Evolutionary conservation across 768 basidiomycete species (phyloP).

Genomic region (Mycena alexandri): DNA sequence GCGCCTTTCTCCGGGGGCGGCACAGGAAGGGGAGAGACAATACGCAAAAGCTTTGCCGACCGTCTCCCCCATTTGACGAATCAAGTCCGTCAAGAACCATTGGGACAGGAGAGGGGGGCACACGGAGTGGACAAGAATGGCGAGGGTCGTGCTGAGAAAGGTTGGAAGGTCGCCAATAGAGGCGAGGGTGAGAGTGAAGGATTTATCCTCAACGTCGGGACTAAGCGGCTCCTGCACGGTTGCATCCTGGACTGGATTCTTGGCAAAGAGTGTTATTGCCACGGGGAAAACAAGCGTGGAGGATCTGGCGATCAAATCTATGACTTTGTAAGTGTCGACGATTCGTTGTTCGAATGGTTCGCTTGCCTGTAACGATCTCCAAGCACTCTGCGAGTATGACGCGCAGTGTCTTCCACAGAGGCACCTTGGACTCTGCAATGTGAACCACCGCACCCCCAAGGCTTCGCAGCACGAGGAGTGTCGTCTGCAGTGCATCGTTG

Average conservation of each 20-base stretch:
- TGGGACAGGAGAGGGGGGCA: slow-evolving; percentile 57
- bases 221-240: slow-evolving; percentile 48
- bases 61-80: slow-evolving; percentile 56
- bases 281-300: slow-evolving; percentile 52
- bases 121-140: slow-evolving; percentile 58
- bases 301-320: slow-evolving; percentile 52
- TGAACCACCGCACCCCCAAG: slow-evolving; percentile 55
- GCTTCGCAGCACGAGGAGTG: slow-evolving; percentile 60
- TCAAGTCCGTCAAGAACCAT: slow-evolving; percentile 64
- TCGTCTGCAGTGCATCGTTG: slow-evolving; percentile 57
- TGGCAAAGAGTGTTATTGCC: slow-evolving; percentile 55
- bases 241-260: slow-evolving; percentile 49
- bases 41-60: slow-evolving; percentile 57
- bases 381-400: slow-evolving; percentile 57
- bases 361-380: slow-evolving; percentile 56
- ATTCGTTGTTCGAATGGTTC: slow-evolving; percentile 12
- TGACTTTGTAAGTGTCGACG: slow-evolving; percentile 20
- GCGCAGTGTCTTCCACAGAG: slow-evolving; percentile 58
- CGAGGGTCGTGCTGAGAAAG: slow-evolving; percentile 61
- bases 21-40: slow-evolving; percentile 56
- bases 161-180: slow-evolving; percentile 56
- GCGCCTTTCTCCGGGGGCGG: slow-evolving; percentile 48
- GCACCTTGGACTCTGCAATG: slow-evolving; percentile 45
- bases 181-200: slow-evolving; percentile 53
- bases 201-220: slow-evolving; percentile 49